phyloP scores from a whole-genome alignment of 2,329 filamentous ascomycete species.

The Diaporthe sp. region DNA sequence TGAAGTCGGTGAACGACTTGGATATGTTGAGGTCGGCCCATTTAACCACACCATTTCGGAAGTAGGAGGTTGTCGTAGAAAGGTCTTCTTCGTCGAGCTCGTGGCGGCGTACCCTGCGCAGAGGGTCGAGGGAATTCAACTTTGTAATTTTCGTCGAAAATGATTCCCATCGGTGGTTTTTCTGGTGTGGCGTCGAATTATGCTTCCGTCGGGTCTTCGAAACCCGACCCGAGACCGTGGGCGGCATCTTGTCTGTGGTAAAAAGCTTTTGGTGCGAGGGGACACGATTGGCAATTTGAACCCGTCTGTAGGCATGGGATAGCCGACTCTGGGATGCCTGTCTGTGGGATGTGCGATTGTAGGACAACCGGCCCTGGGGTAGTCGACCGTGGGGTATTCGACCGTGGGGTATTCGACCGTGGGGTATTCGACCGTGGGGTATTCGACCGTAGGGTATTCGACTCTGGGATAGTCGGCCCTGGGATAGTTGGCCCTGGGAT shows the following conservation, averaged over 20 bases:
- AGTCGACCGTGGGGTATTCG: background rate
- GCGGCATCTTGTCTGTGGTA: constrained; percentile 65
- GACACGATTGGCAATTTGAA: too few relatives aligned
- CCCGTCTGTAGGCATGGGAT: background rate
- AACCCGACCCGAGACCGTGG: constrained; percentile 75
- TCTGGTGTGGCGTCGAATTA: constrained; percentile 80
- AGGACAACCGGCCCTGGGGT: background rate
- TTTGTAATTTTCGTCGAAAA: constrained; percentile 92
- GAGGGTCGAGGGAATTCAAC: constrained; percentile 88
- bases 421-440: background rate
- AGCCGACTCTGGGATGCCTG: background rate
- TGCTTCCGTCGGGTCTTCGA: constrained; percentile 76
- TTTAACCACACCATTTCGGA: constrained; percentile 83
- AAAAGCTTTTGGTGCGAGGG: background rate
- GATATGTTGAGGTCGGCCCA: constrained; percentile 95
- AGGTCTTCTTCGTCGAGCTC: constrained; percentile 84
- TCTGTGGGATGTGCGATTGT: background rate
- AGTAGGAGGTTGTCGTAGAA: constrained; percentile 85
- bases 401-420: background rate
- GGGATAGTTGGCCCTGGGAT: background rate
- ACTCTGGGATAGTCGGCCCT: background rate
- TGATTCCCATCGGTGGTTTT: constrained; percentile 90
- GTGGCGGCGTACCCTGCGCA: constrained; percentile 89
- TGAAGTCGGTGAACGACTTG: constrained; percentile 82
- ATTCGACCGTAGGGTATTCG: background rate